A percentile compares a stretch with the other conserved stretches of the same genome.
These are phyloP conservation scores for Diplodia mutila DNA, from an alignment of 2,329 filamentous ascomycete genomes.

Conservation along the genomic window DNA sequence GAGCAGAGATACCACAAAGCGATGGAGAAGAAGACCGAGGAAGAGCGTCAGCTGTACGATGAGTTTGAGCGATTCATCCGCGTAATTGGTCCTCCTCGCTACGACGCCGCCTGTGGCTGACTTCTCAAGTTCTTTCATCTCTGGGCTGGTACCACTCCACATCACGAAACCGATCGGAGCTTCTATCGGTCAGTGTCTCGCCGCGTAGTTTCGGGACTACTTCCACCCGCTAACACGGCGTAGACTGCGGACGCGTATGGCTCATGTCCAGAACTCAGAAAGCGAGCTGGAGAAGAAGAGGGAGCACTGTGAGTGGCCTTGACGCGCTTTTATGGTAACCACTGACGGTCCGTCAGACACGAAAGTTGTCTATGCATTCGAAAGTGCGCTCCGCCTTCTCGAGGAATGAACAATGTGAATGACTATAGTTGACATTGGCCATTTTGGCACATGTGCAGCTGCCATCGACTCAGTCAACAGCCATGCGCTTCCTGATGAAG, in stretches of 20 bases:
- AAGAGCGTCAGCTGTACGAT: constrained; percentile 67
- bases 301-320: constrained; percentile 69
- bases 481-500: not conserved
- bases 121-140: constrained; percentile 73
- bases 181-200: constrained; percentile 66
- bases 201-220: not conserved
- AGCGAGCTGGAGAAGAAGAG: constrained; percentile 72
- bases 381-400: constrained; percentile 54
- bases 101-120: constrained; percentile 44
- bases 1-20: constrained; percentile 69
- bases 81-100: constrained; percentile 32
- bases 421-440: not conserved
- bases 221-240: not conserved
- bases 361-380: constrained; percentile 52
- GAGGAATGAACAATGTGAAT: constrained; percentile 27
- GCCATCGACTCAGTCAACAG: not conserved
- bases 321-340: not conserved
- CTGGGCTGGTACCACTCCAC: constrained; percentile 75
- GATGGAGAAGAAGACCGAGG: constrained; percentile 63
- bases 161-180: constrained; percentile 75
- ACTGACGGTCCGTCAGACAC: constrained; percentile 40
- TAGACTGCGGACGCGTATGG: constrained; percentile 77
- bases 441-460: not conserved
- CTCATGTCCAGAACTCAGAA: constrained; percentile 76
- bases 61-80: constrained; percentile 62